Evolutionary conservation across 768 basidiomycete species (phyloP), one percentile per base, ranked within the genome.

Genomic region (Tulasnella sp.): DNA sequence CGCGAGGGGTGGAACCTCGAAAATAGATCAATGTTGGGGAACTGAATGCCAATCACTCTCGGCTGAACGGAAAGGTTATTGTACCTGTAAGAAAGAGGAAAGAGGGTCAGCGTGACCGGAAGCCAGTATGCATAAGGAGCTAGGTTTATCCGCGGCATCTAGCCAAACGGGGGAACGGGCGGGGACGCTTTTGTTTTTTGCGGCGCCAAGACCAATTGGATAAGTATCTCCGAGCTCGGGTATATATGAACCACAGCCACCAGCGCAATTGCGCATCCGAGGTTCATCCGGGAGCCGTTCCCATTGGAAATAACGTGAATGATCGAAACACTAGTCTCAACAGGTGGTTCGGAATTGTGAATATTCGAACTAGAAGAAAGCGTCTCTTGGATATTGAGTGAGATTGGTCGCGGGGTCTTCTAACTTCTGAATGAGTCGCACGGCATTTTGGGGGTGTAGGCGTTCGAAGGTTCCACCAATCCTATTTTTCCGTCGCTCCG

Each of bases 261-360:
- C 62, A 68, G 62, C 62, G 62, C 62, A 68, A 68, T 10, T 68
- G 62, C 62, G 62, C 62, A 34, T 68, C 62, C 62, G 62, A 68
- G 62, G 18, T 68, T 68, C 62, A 31, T 34, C 62, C 62, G 62
- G 62, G 8, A 68, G 62, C 18, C 16, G 31, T 27, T 68, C 62
- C 62, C 62, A 68, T 36, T 68, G 62, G 62, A 27, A 14, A 68
- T 12, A 18, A n/a, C 62, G 0, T 14, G 12, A 68, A 10, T 34
- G 62, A 36, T 68, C 62, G 31, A 68, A 68, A 14, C 31, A 7
- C n/a, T n/a, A n/a, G n/a, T 5, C 62, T 18, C 18, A 18, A 52
- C 24, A 68, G 31, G 62, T 34, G 14, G n/a, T 19, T 68, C 8
- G 31, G 31, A 31, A 27, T 68, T 36, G n/a, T n/a, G 31, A 31